These are phyloP conservation scores for Pachyrhizus erosus DNA, from an alignment of 306 rosid genomes.

Conservation along the genomic window DNA sequence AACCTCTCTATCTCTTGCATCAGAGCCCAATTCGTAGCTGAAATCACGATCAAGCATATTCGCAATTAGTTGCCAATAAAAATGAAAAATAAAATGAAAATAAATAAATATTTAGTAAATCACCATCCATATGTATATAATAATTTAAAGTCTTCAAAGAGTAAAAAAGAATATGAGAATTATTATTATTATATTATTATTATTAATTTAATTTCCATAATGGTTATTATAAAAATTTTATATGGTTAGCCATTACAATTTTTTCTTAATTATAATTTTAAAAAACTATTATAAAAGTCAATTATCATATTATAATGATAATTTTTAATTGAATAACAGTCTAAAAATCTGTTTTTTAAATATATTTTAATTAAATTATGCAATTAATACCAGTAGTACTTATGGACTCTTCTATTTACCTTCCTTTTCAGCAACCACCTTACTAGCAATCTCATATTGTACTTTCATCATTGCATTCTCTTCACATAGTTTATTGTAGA, in stretches of 20 bases:
- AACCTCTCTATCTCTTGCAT: background rate
- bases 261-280: too few relatives aligned
- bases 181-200: too few relatives aligned
- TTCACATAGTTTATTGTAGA: background rate
- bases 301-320: too few relatives aligned
- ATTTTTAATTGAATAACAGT: too few relatives aligned
- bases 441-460: background rate
- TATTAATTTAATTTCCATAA: background rate
- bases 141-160: background rate
- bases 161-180: background rate
- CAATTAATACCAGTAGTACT: background rate
- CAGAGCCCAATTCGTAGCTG: conserved; percentile 2
- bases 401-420: background rate
- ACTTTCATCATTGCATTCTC: background rate
- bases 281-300: too few relatives aligned
- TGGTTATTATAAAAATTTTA: too few relatives aligned
- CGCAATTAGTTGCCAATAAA: background rate
- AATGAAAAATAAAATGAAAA: background rate
- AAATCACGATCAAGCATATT: conserved; percentile 4
- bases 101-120: background rate
- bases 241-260: too few relatives aligned
- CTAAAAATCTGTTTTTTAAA: too few relatives aligned
- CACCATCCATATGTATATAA: background rate
- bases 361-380: too few relatives aligned
- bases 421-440: background rate